Evolutionary conservation across 1,139 yeast genomes (phyloP), one percentile per base, ranked within the genome.

Genomic region (Scheffersomyces titani): DNA sequence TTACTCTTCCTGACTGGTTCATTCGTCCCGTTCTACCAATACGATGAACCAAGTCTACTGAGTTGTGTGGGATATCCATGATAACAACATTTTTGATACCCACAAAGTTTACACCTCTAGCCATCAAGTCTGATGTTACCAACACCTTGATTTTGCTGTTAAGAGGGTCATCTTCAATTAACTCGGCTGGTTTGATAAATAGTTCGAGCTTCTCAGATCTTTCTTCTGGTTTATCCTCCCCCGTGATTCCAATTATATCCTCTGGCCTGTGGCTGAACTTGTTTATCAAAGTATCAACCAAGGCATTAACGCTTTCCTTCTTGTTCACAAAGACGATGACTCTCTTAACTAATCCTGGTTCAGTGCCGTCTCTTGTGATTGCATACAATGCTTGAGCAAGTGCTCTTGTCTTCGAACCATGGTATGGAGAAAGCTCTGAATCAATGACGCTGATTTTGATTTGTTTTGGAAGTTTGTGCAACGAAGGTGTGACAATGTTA

Each of bases 11-110:
- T 50, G 89, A 81, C 68, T 90, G 92, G 54, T 89, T 90, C 89
- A 92, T 89, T 68, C 99, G 79, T 5, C 98, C 98, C 0, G 98
- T 94, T 73, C 99, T 83, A 1, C 99, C 99, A 4, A 92, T 88
- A 60, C 99, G 79, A 69, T 94, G 99, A 20, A 94, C 86, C 57
- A 94, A 78, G 71, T 93, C 99, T 40, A 91, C 88, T 0, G 98
- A 85, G 7, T 89, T 87, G 56, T 84, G 81, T 4, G 99, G 99
- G 52, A 92, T 83, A 67, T 94, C 98, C 76, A 89, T 88, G 54
- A 94, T 75, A 47, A 94, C 81, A 19, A 94, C 92, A 65, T 92
- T 92, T 63, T 92, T 83, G 49, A 94, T 86, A 19, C 91, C 90
- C 58, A 84, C 82, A 75, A 94, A 93, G 68, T 94, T 94, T 55